A percentile compares a stretch with the other conserved stretches of the same genome.
These are phyloP conservation scores for Quercus parvula DNA, from an alignment of 306 rosid genomes.

Conservation along the genomic window DNA sequence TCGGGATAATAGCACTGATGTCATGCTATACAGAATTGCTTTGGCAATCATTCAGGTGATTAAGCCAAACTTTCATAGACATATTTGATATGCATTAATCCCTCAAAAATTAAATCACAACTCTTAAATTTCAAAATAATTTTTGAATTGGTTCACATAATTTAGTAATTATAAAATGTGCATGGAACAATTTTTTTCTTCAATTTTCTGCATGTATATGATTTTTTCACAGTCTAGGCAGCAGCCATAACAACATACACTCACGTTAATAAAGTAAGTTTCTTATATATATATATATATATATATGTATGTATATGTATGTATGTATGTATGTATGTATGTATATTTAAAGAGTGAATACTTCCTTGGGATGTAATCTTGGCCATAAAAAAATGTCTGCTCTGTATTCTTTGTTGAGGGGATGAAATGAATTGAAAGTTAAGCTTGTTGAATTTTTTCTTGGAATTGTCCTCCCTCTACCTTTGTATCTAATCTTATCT, in stretches of 20 bases:
- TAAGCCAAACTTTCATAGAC: conserved; percentile 7
- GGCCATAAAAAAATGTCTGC: background rate
- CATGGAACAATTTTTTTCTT: background rate
- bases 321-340: too few species aligned
- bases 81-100: background rate
- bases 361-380: background rate
- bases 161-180: background rate
- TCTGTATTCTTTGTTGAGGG: background rate
- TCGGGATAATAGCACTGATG: conserved; percentile 94
- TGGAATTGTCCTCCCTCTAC: too few species aligned
- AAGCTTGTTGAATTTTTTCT: too few species aligned
- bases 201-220: background rate
- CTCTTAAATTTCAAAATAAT: background rate
- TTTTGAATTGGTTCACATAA: background rate
- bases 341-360: background rate
- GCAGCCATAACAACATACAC: background rate
- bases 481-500: background rate
- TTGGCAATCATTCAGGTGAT: conserved; percentile 93
- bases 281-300: too few species aligned
- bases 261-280: background rate
- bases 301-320: too few species aligned
- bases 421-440: too few species aligned
- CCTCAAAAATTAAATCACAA: background rate
- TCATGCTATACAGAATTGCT: conserved; percentile 93
- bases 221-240: background rate